Base-by-base conservation (phyloP, 179 eudicot species). In the Silene coronaria region DNA sequence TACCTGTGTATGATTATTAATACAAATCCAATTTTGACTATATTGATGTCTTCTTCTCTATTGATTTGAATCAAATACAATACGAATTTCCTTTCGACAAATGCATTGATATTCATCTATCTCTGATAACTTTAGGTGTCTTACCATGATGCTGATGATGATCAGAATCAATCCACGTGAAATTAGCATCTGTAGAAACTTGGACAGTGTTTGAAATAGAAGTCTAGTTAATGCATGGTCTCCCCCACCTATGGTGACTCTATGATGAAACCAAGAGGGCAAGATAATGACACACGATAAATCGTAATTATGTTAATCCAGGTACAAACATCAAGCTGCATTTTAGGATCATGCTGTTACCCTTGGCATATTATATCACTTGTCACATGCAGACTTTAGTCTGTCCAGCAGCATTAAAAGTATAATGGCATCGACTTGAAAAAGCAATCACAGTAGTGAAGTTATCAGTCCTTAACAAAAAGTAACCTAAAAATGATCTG, bases 1-100 rank as follows among this genome's bases (percentile, higher is more conserved):
- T 42, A 21, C 24, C n/a, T 66, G 73, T 78, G 23, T 73, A 78
- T 73, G 63, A 66, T 17, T 62, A 22, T 17, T 60, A 53, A n/a
- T 53, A 14, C 21, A 53, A 6, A 53, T 3, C 10, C n/a, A 53
- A 53, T 63, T 45, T 74, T 63, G 45, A 38, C 14, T 7, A 61
- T 7, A 62, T 16, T 21, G 6, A 16, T 13, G 58, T 53, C 58
- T 16, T 53, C 19, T 53, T 53, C 5, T 38, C 16, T 17, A 34
- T 67, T 32, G n/a, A 53, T n/a, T 53, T n/a, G 6, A 53, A 53
- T 53, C 58, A 17, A 22, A 53, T 53, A 6, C 21, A 14, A 16
- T 51, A 17, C 57, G 3, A 51, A 51, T 51, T 38, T 38, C 11
- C 7, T 12, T 38, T 38, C 45, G 5, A 38, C 45, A 38, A 38